Base-by-base conservation (phyloP, 495 filamentous ascomycete species). In the Tuber umbilicatum region DNA sequence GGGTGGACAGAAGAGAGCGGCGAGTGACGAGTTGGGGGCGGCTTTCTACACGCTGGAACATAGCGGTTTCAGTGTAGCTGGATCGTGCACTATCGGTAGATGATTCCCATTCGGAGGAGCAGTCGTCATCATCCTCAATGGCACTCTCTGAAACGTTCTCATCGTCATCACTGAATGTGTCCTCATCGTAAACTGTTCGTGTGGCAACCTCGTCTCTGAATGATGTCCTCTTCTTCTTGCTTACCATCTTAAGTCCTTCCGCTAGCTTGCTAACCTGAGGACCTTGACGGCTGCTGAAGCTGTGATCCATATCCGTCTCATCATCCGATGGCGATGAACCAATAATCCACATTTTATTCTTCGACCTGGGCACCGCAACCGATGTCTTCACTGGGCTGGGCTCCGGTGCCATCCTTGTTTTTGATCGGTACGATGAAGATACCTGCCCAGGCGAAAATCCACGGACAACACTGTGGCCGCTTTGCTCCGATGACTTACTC, bases 1-100 rank as follows among this genome's bases (percentile, higher is more conserved):
- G 90, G 73, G 93, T 91, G 1, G 95, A 97, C 71, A 99, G 89
- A 40, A 98, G 87, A 35, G 95, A 98, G 70, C 92, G 89, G 37
- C 92, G 89, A 12, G 96, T 96, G 16, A 91, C 89, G 6, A 99
- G 87, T 76, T 97, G 92, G 2, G 92, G 90, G 77, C 89, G 88
- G 31, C 94, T 97, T 82, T 97, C 93, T 41, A 98, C 94, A 10
- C 95, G 90, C 81, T 93, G 89, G 86, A 98, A 98, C 70, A 81
- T 31, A 14, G 80, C 74, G 42, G 47, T 38, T 38, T 80, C 80
- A 73, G 94, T 91, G 38, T 92, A 86, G 80, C 90, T 94, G 0
- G 93, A 92, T 72, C 89, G 90, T 37, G 89, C 93, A 79, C 90
- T 96, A 74, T 96, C 92, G 43, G 93, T 93, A 12, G 93, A 95